Base-by-base conservation (phyloP, 208 protist genomes). In the Crithidia mellificae region DNA sequence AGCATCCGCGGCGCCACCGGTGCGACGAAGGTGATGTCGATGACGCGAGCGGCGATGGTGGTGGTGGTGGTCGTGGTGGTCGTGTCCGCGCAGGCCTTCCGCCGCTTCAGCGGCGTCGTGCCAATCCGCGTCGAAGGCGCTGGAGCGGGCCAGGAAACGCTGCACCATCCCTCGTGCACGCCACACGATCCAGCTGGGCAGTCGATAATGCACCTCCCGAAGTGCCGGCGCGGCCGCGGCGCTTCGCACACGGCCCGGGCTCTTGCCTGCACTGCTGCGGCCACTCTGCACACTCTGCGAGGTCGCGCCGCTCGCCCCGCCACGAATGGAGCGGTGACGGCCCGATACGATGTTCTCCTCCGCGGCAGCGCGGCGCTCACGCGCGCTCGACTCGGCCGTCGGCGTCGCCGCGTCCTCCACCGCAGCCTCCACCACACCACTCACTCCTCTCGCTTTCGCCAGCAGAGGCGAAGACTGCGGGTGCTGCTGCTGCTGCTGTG, bases 171-270 rank as follows among this genome's bases (percentile, higher is more conserved):
- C 41, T 44, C 27, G n/a, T 6, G 74, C 76, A 19, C 72, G 74
- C 46, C 53, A 71, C 34, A 52, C 70, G 25, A 85, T 59, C 74
- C 79, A 85, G 29, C 53, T 57, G 20, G 74, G 79, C 15, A 76
- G 36, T 34, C 52, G 30, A 52, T 77, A 77, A 25, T 39, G 39
- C 25, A 25, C 46, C 27, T 27, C 25, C 5, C 11, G 19, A 8
- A 2, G 19, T 7, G 11, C 56, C 11, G 19, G 3, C 54, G 64
- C 17, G 53, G 7, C 24, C 63, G 77, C 32, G 2, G 30, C 4
- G 25, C n/a, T 41, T 22, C 12, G 11, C 5, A 41, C 19, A 22
- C 24, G 2, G n/a, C 11, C 39, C 22, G 9, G 12, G 14, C 15
- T 29, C 12, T 34, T 6, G 22, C 8, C 27, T 2, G 25, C 12